These are phyloP conservation scores for Angomonas ambiguus DNA, from an alignment of 208 protist species.

Conservation along the genomic window DNA sequence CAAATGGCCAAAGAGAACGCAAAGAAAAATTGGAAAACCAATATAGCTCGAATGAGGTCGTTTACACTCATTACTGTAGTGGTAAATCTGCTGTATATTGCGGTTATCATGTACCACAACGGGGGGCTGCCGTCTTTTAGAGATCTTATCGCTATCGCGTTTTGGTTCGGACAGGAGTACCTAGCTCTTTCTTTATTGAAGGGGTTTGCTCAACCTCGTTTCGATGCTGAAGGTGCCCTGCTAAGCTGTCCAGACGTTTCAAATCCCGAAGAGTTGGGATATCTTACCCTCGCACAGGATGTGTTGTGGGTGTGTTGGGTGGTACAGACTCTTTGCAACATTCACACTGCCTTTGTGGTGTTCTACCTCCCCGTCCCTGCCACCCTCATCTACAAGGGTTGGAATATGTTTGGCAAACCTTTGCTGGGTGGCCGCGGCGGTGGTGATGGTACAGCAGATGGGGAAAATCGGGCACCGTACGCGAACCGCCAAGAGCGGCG, in stretches of 20 bases:
- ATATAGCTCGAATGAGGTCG: constrained; percentile 59
- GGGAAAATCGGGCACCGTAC: constrained; percentile 9
- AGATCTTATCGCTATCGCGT: constrained; percentile 53
- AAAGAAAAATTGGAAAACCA: constrained; percentile 75
- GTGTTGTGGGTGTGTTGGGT: constrained; percentile 87
- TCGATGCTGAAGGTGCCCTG: constrained; percentile 48
- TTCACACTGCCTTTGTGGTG: constrained; percentile 71
- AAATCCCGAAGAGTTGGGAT: constrained; percentile 71
- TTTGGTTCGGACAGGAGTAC: constrained; percentile 83
- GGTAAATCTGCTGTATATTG: constrained; percentile 63
- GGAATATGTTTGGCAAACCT: constrained; percentile 32
- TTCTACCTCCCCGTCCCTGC: constrained; percentile 86
- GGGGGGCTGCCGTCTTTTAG: constrained; percentile 46
- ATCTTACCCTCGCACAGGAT: constrained; percentile 82
- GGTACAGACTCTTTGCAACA: constrained; percentile 63
- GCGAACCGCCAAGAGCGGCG: constrained; percentile 59
- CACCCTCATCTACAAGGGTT: constrained; percentile 68
- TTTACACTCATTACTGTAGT: constrained; percentile 60
- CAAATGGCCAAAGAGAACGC: constrained; percentile 84
- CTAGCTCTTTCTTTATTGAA: constrained; percentile 44
- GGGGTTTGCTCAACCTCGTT: constrained; percentile 42
- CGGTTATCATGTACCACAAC: constrained; percentile 51
- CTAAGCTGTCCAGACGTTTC: constrained; percentile 71
- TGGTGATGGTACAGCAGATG: constrained; percentile 14
- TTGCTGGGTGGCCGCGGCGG: constrained; percentile 24